phyloP scores from a whole-genome alignment of 176 grass and related monocot genomes.

The Raddia distichophylla region DNA sequence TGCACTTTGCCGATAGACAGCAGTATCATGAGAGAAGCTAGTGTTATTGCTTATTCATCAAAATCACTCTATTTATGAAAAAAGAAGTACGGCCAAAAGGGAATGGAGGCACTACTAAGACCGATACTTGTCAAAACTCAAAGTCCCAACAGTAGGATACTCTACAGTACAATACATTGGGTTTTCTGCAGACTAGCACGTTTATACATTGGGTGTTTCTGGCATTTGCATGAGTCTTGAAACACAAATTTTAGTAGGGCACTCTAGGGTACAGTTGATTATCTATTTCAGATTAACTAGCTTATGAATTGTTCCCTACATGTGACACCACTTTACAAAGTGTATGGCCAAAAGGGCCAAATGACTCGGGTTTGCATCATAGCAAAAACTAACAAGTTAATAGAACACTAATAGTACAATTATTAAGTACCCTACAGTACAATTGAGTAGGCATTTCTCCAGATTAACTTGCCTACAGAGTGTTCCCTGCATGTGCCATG shows the following conservation, averaged over 20 bases:
- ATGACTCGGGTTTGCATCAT: slow-evolving; percentile 23
- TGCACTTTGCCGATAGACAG: neutral
- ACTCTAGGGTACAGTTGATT: too few species aligned
- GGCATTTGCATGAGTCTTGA: too few species aligned
- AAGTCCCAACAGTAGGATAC: too few species aligned
- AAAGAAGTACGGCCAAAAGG: neutral
- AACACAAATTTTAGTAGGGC: too few species aligned
- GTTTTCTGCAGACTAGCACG: too few species aligned
- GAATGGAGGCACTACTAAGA: neutral
- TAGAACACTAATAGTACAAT: neutral
- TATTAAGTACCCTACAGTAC: neutral
- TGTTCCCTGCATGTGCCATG: neutral
- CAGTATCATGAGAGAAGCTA: slow-evolving; percentile 10
- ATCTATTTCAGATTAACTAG: too few species aligned
- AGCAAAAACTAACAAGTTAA: neutral
- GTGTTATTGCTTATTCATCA: neutral
- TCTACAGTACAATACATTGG: too few species aligned
- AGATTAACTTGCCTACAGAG: neutral
- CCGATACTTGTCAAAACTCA: too few species aligned
- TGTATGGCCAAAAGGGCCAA: neutral
- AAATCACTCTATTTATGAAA: neutral
- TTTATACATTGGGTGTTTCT: too few species aligned
- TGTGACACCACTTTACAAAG: neutral
- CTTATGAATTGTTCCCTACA: too few species aligned
- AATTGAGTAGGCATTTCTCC: neutral